These are phyloP conservation scores for Spergularia azorica DNA, from an alignment of 179 eudicot genomes.

Conservation along the genomic window DNA sequence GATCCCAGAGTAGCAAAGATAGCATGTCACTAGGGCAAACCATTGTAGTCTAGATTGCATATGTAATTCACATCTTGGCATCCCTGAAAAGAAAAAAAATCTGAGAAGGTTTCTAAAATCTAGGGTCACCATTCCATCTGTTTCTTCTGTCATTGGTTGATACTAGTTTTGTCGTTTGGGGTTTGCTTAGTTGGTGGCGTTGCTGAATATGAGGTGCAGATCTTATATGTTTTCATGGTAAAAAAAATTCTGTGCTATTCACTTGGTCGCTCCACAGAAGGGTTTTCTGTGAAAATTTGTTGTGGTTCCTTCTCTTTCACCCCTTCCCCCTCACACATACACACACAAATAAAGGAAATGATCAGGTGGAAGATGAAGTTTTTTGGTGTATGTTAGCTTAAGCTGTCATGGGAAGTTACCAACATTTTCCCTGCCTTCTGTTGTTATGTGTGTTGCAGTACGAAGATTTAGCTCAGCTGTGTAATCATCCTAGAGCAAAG, in stretches of 20 bases:
- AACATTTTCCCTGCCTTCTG: not conserved
- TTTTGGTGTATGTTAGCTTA: not conserved
- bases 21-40: too few relatives aligned
- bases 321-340: not conserved
- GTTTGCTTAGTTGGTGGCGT: too few relatives aligned
- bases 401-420: not conserved
- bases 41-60: too few relatives aligned
- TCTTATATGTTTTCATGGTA: not conserved
- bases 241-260: not conserved
- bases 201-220: too few relatives aligned
- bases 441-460: slow-evolving; percentile 39
- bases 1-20: too few relatives aligned
- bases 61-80: too few relatives aligned
- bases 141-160: too few relatives aligned
- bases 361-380: too few relatives aligned
- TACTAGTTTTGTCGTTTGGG: too few relatives aligned
- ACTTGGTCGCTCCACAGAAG: not conserved
- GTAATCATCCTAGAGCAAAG: slow-evolving; percentile 77
- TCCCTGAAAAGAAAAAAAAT: too few relatives aligned
- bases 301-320: not conserved
- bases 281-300: not conserved
- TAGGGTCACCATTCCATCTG: too few relatives aligned
- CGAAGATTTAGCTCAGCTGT: slow-evolving; percentile 69
- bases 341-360: not conserved
- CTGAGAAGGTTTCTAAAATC: too few relatives aligned